phyloP scores from a whole-genome alignment of 192 early-diverging fungal genomes.

The Polychytrium aggregatum region DNA sequence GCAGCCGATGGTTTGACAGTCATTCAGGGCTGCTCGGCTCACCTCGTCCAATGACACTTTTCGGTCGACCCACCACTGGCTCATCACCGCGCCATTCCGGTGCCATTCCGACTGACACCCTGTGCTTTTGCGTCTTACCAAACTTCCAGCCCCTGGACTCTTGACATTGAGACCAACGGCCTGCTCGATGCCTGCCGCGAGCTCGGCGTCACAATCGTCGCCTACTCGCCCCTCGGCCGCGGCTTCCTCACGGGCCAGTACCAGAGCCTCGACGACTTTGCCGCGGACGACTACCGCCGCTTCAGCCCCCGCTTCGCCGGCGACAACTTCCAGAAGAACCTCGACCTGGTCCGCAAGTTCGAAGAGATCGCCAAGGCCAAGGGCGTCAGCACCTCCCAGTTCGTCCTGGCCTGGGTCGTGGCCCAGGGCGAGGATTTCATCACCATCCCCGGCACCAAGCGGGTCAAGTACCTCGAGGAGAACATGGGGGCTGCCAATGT shows the following conservation, averaged over 20 bases:
- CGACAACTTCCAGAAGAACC: slow-evolving; percentile 49
- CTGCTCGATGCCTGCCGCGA: slow-evolving; percentile 57
- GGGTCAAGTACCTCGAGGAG: slow-evolving; percentile 3
- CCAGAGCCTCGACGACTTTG: slow-evolving; percentile 39
- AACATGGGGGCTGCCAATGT: slow-evolving; percentile 19
- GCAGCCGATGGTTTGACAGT: no score
- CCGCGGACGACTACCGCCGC: slow-evolving; percentile 36
- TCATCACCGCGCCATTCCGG: not conserved
- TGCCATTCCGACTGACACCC: not conserved
- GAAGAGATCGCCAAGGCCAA: slow-evolving; percentile 27
- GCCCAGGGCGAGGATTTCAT: slow-evolving; percentile 31
- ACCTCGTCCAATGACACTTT: no score
- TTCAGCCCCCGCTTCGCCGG: slow-evolving; percentile 42
- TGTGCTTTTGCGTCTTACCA: no score
- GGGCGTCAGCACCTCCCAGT: slow-evolving; percentile 33
- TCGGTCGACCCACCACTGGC: no score
- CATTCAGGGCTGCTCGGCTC: no score
- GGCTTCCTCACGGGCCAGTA: slow-evolving; percentile 59
- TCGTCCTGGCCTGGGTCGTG: slow-evolving; percentile 56
- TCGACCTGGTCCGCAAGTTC: slow-evolving; percentile 23
- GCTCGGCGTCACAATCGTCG: slow-evolving; percentile 40
- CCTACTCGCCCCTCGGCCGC: slow-evolving; percentile 35
- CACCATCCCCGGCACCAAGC: slow-evolving; percentile 34
- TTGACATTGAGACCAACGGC: slow-evolving; percentile 54
- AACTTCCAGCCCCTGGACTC: slow-evolving; percentile 35